Evolutionary conservation across 2,329 filamentous ascomycete species (phyloP), one percentile per base, ranked within the genome.

Genomic region (Pezicula carpinea): DNA sequence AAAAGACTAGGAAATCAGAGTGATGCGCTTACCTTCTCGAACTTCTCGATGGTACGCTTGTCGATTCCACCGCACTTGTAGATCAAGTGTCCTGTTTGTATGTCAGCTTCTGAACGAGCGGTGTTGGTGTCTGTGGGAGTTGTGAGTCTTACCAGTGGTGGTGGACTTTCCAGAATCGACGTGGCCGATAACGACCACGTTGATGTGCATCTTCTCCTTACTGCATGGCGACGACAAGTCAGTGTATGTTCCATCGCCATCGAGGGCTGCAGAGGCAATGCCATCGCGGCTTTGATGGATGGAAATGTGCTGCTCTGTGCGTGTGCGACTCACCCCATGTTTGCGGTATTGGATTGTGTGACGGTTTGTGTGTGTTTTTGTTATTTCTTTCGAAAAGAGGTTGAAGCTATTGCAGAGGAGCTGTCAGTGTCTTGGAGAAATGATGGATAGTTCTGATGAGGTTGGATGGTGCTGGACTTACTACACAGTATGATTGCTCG

Each of bases 1-100:
- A 43, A 47, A 32, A 22, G 41, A 41, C 14, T 31, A 41, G 31
- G 19, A 46, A 48, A 53, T 35, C 6, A 51, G 32, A 43, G 15
- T 29, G 19, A 33, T 17, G 22, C 40, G 44, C 83, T 72, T 76
- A 95, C 90, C 89, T 99, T 99, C 91, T 99, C 93, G 85, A 99
- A 99, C 88, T 99, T 99, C 87, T 99, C 93, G 74, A 99, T 99
- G 76, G 92, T 97, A 90, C 93, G 92, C 84, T 92, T 90, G 89
- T 99, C 93, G 72, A 97, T 99, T 89, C 93, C 93, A 87, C 93
- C 93, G 83, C 93, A 97, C 87, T 99, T 92, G 90, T 97, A 97
- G 88, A 99, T 97, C 85, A 99, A 85, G 82, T 92, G 85, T 75
- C 85, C 83, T 66, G 75, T 87, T 72, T 52, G 34, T 44, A 46